These are phyloP conservation scores for Coccomyxa sp. DNA, from an alignment of 139 green algal genomes.

Conservation along the genomic window DNA sequence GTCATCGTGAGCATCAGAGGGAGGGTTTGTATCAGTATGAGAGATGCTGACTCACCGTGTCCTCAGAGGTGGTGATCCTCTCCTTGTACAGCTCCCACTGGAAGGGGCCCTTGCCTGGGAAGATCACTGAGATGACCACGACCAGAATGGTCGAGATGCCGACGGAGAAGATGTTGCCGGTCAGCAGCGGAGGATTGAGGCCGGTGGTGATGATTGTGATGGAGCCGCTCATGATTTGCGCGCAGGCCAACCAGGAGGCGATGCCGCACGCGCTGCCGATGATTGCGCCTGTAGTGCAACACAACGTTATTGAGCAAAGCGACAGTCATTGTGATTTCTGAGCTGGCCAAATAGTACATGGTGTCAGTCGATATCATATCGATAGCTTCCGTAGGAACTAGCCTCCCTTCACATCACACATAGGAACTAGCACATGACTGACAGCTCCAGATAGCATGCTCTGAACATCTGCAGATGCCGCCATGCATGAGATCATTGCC, in stretches of 20 bases:
- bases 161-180: constrained; percentile 66
- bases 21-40: too few species aligned
- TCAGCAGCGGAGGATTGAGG: constrained; percentile 74
- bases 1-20: too few species aligned
- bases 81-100: constrained; percentile 35
- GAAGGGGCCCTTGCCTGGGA: constrained; percentile 36
- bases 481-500: background rate
- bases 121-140: constrained; percentile 44
- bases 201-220: constrained; percentile 51
- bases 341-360: background rate
- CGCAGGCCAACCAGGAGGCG: constrained; percentile 50
- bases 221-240: constrained; percentile 7
- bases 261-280: constrained; percentile 43
- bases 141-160: constrained; percentile 56
- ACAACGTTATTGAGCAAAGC: background rate
- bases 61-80: background rate
- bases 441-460: too few species aligned
- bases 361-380: too few species aligned
- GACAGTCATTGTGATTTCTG: background rate
- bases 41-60: too few species aligned
- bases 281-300: constrained; percentile 36
- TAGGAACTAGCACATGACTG: too few species aligned
- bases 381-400: too few species aligned
- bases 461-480: background rate
- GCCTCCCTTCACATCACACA: too few species aligned